Base-by-base conservation (phyloP, 495 filamentous ascomycete genomes). In the Penicillium soppii region DNA sequence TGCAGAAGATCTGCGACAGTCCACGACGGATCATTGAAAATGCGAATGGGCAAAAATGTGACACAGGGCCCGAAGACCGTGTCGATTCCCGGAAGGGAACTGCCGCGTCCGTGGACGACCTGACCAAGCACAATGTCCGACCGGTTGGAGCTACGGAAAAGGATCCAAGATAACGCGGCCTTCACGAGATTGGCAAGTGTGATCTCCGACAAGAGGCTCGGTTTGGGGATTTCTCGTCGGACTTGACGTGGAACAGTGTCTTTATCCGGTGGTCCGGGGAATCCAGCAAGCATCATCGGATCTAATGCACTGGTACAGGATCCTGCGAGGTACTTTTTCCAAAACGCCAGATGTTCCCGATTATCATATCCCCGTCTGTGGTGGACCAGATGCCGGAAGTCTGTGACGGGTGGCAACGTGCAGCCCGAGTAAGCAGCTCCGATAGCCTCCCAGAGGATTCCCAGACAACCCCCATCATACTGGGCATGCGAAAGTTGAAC, bases 401-500 rank as follows among this genome's bases (percentile, higher is more conserved):
- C 72, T 1, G 59, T 59, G 7, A 68, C 48, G n/a, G 45, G 21
- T 0, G 58, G 42, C 4, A 77, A 56, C 0, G 38, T 15, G 9
- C 65, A 29, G n/a, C 66, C 67, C 19, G 64, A 46, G 59, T 80
- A 83, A 0, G 63, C 61, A 4, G 59, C 57, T 9, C 65, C 43
- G 10, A 78, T 62, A 1, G 76, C 71, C 6, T 67, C 43, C 7
- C 83, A 67, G 3, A 86, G 70, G 7, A 68, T 62, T 2, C 81
- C 77, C 1, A 86, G 71, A 50, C 74, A 85, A 3, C 82, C 67
- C 15, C 79, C 83, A 52, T 86, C 84, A 62, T 85, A 87, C 47
- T 86, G 84, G 0, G 82, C 80, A 56, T 86, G 84, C 0, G 82
- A 85, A 5, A 86, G 67, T 5, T 78, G 69, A 42, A 86, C 65